Percentiles rank a stretch among this genome's conserved stretches.
Evolutionary conservation across 2,329 filamentous ascomycete genomes (phyloP).

Genomic region (Ascochyta rabiei): DNA sequence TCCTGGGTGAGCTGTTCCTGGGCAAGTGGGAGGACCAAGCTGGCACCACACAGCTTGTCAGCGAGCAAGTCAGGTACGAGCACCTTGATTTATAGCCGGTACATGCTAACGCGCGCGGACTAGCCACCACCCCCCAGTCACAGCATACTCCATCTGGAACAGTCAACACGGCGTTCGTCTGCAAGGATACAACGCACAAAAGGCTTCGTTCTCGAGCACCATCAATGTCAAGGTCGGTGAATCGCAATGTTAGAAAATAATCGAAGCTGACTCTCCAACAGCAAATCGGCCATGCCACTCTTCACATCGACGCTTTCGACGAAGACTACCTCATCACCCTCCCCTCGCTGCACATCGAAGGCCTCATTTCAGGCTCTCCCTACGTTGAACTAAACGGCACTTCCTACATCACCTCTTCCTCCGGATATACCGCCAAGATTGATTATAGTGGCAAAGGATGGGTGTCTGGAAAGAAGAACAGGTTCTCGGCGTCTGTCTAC

Average conservation of each 20-base stretch:
- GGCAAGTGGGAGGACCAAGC: slow-evolving; percentile 85
- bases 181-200: slow-evolving; percentile 92
- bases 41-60: slow-evolving; percentile 84
- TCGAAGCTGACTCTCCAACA: slow-evolving; percentile 15
- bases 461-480: slow-evolving; percentile 96
- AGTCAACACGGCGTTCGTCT: slow-evolving; percentile 76
- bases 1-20: slow-evolving; percentile 91
- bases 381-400: slow-evolving; percentile 89
- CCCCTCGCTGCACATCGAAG: slow-evolving; percentile 90
- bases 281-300: slow-evolving; percentile 87
- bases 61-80: slow-evolving; percentile 83
- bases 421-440: slow-evolving; percentile 85
- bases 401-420: slow-evolving; percentile 84
- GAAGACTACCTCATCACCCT: slow-evolving; percentile 91
- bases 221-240: slow-evolving; percentile 77
- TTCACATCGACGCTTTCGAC: slow-evolving; percentile 70
- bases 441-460: slow-evolving; percentile 94
- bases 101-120: slow-evolving; percentile 16
- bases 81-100: too few relatives aligned
- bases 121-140: slow-evolving; percentile 89
- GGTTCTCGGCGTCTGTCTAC: slow-evolving; percentile 77
- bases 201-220: slow-evolving; percentile 90
- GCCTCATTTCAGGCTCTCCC: slow-evolving; percentile 81
- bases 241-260: accelerated
- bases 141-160: slow-evolving; percentile 92